phyloP scores from a whole-genome alignment of 768 basidiomycete species.

The Fistulinella prunicolor region DNA sequence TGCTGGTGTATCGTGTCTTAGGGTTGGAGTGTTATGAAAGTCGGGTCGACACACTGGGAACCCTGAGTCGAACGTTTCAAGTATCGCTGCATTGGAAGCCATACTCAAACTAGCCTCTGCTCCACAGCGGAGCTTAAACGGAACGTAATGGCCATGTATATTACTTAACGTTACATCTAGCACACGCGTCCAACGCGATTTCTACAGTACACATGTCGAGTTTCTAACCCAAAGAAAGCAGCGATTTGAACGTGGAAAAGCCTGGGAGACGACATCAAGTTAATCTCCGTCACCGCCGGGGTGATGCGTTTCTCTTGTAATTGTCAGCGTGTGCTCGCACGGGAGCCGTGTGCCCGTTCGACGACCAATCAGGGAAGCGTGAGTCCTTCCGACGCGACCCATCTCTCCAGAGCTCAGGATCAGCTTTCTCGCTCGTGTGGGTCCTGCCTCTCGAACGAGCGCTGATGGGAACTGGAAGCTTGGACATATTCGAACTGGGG shows the following conservation, averaged over 20 bases:
- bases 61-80: not conserved
- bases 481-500: constrained; percentile 34
- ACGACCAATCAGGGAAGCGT: constrained; percentile 19
- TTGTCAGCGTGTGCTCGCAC: constrained; percentile 34
- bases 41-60: constrained; percentile 17
- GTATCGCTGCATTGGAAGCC: not conserved
- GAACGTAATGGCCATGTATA: no score
- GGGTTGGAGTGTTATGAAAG: constrained; percentile 6
- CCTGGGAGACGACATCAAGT: constrained; percentile 5
- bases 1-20: not conserved
- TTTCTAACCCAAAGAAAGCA: constrained; percentile 4
- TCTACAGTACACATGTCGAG: constrained; percentile 14
- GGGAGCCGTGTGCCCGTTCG: constrained; percentile 21
- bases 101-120: not conserved
- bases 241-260: constrained; percentile 4
- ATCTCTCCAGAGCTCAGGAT: constrained; percentile 20
- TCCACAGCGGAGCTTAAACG: no score
- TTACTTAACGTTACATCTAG: no score
- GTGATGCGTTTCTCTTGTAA: constrained; percentile 40
- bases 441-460: constrained; percentile 36
- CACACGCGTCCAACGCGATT: no score
- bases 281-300: constrained; percentile 39
- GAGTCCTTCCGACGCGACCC: constrained; percentile 20
- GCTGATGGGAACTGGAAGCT: constrained; percentile 43
- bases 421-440: constrained; percentile 27